These are phyloP conservation scores for Xylaria cubensis DNA, from an alignment of 495 filamentous ascomycete genomes.

Conservation along the genomic window DNA sequence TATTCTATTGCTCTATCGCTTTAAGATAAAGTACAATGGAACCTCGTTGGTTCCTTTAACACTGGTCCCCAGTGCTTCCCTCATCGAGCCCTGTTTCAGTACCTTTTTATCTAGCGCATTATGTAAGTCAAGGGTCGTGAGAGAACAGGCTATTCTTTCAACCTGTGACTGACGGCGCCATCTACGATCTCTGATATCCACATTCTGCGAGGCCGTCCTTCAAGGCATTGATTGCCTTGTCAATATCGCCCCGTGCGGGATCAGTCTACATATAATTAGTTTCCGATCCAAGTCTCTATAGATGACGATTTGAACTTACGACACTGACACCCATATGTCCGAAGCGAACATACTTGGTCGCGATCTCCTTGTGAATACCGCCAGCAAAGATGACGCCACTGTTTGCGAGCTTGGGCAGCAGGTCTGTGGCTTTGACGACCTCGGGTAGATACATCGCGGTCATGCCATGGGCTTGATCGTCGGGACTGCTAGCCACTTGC, in stretches of 20 bases:
- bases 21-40: slow-evolving; percentile 5
- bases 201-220: slow-evolving; percentile 76
- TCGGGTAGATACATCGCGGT: slow-evolving; percentile 96
- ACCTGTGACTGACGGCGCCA: not conserved
- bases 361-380: slow-evolving; percentile 85
- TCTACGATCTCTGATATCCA: slow-evolving; percentile 63
- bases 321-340: slow-evolving; percentile 98
- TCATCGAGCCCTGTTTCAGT: not conserved
- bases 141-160: not conserved
- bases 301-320: slow-evolving; percentile 49
- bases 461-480: slow-evolving; percentile 96
- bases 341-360: slow-evolving; percentile 64
- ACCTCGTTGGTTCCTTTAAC: not conserved
- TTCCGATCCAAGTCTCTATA: slow-evolving; percentile 41
- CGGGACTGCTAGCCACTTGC: slow-evolving; percentile 82
- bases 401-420: slow-evolving; percentile 85
- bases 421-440: slow-evolving; percentile 74
- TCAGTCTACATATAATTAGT: slow-evolving; percentile 56
- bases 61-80: not conserved
- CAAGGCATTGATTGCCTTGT: slow-evolving; percentile 79
- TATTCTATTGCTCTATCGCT: slow-evolving; percentile 21
- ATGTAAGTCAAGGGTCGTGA: not conserved
- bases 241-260: slow-evolving; percentile 71
- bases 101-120: not conserved
- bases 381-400: slow-evolving; percentile 94